Base-by-base conservation (phyloP, 2,329 filamentous ascomycete species). In the Stemphylium vesicarium region DNA sequence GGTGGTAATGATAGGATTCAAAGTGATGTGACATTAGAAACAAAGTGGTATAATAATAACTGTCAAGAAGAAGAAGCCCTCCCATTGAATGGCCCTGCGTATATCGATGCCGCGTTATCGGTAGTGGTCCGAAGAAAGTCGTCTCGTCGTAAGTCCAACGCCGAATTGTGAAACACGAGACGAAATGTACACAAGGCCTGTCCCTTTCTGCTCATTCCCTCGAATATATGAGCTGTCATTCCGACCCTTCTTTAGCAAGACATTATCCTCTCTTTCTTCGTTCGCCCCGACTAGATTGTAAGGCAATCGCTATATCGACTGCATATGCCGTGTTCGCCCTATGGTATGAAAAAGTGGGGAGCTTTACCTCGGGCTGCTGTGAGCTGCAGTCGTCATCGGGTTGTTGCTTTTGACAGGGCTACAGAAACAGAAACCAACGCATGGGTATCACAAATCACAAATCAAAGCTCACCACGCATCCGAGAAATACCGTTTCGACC, bases 401-500 rank as follows among this genome's bases (percentile, higher is more conserved):
- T n/a, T 24, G 32, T 40, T 47, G 24, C 24, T 52, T 37, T 35
- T 56, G 26, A 39, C 24, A 41, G 18, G 26, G 37, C 47, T 42
- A 52, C 37, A 46, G 33, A 39, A 36, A 39, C 20, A 43, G 22
- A 50, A 49, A 47, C 35, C 47, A 54, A 50, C 5, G 31, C 40
- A 56, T 35, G 56, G 38, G 39, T 53, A 48, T 46, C 52, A 48
- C 42, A 52, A 40, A 42, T 37, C 29, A 18, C 41, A 38, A 38
- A 43, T 18, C 35, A 50, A 20, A 18, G 15, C 10, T 63, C 49
- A 65, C 50, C 60, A 66, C 7, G 57, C 65, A 60, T 81, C 80
- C 47, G 77, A 80, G 56, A 82, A 82, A 62, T 82, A 82, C 29
- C 81, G 67, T 69, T 81, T 82, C 37, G 77, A 80, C 50, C 77